phyloP scores from a whole-genome alignment of 352 stramenopile species.

The Phytopythium delawarense region DNA sequence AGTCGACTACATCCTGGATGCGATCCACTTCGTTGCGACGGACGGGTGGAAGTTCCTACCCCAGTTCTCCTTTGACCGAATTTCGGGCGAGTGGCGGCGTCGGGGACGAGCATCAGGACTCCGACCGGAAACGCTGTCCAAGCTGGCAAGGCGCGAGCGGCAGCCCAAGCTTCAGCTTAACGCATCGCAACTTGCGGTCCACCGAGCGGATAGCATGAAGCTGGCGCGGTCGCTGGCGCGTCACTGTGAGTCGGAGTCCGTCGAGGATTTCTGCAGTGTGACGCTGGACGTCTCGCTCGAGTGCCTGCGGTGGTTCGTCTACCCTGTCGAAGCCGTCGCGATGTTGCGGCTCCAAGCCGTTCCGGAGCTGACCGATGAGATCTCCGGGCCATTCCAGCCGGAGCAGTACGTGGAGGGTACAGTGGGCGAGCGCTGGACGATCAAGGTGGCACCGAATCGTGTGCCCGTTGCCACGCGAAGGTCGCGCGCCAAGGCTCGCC shows the following conservation, averaged over 20 bases:
- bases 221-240: background rate
- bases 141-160: background rate
- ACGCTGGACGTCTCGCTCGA: conserved; percentile 22
- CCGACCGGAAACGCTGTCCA: background rate
- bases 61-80: conserved; percentile 93
- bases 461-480: background rate
- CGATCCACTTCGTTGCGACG: conserved; percentile 91
- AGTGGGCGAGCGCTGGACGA: background rate
- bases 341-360: conserved; percentile 68
- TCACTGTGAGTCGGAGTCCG: background rate
- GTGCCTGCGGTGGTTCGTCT: conserved; percentile 43
- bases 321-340: conserved; percentile 67
- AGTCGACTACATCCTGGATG: conserved; percentile 92
- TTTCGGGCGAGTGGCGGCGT: conserved; percentile 91
- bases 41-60: conserved; percentile 93
- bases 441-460: background rate
- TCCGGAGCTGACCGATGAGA: conserved; percentile 39
- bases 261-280: conserved; percentile 8
- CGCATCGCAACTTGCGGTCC: background rate
- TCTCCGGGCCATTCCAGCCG: conserved; percentile 24
- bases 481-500: background rate
- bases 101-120: background rate
- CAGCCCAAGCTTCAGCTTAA: background rate
- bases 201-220: background rate
- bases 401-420: conserved; percentile 11